phyloP scores from a whole-genome alignment of 345 rosid genomes.

The Conringia planisiliqua region DNA sequence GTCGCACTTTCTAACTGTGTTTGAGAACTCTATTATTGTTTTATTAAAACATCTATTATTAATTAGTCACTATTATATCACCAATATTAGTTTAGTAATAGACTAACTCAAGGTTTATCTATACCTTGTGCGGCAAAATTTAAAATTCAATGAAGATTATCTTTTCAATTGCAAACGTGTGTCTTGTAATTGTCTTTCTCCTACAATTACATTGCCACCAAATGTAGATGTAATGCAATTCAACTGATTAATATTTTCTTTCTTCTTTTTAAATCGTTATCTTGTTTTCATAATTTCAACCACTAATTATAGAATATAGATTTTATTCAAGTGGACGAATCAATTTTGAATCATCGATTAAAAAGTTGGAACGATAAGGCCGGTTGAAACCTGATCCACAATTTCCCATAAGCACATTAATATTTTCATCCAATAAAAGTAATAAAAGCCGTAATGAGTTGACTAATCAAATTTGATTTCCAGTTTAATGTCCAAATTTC shows the following conservation, averaged over 20 bases:
- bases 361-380: background rate
- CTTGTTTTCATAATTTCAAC: background rate
- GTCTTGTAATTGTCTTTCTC: background rate
- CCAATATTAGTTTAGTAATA: constrained; percentile 1
- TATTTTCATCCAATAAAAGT: background rate
- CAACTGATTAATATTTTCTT: background rate
- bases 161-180: background rate
- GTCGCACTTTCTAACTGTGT: constrained; percentile 22
- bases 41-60: background rate
- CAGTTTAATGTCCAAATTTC: background rate
- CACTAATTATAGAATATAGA: background rate
- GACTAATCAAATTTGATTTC: background rate
- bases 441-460: background rate
- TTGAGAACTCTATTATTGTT: constrained; percentile 17
- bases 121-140: background rate
- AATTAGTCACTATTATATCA: background rate
- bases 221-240: background rate
- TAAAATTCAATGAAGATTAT: background rate
- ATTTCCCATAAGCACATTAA: background rate
- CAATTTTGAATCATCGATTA: background rate
- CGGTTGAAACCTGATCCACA: constrained; percentile 19
- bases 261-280: background rate
- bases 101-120: constrained; percentile 19
- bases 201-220: background rate
- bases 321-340: background rate